phyloP scores from a whole-genome alignment of 345 rosid genomes.

The Salix dunnii region DNA sequence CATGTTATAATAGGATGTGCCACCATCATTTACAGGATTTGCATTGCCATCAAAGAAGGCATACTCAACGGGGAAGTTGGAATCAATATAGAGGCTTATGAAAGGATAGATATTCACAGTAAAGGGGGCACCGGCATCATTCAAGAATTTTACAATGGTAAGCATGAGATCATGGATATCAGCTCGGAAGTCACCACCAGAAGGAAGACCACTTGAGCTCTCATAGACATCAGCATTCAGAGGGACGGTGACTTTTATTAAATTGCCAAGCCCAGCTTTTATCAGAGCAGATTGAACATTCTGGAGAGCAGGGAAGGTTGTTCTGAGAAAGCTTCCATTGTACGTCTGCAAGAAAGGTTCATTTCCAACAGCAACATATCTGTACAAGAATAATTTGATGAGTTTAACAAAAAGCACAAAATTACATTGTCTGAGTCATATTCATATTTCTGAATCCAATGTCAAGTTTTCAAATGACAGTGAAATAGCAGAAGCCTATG shows the following conservation, averaged over 20 bases:
- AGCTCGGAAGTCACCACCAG: slow-evolving; percentile 67
- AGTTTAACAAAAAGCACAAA: background rate
- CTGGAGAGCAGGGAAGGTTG: slow-evolving; percentile 77
- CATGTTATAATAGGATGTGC: slow-evolving; percentile 71
- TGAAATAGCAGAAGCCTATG: background rate
- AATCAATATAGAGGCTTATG: slow-evolving; percentile 71
- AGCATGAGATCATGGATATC: slow-evolving; percentile 65
- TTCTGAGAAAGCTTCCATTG: slow-evolving; percentile 47
- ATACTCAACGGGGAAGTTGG: slow-evolving; percentile 69
- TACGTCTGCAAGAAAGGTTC: slow-evolving; percentile 79
- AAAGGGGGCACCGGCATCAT: slow-evolving; percentile 50
- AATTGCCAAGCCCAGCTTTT: slow-evolving; percentile 73
- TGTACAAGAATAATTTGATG: slow-evolving; percentile 12
- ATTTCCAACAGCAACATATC: slow-evolving; percentile 84
- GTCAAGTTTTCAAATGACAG: background rate
- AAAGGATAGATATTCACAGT: slow-evolving; percentile 90
- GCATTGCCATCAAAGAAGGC: slow-evolving; percentile 70
- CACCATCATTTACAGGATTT: slow-evolving; percentile 67
- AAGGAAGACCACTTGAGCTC: slow-evolving; percentile 54
- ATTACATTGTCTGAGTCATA: background rate
- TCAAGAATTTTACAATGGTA: slow-evolving; percentile 57
- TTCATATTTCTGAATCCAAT: background rate
- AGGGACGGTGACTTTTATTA: slow-evolving; percentile 76
- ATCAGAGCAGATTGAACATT: slow-evolving; percentile 84
- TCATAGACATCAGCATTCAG: slow-evolving; percentile 84